These are phyloP conservation scores for Verticillium nonalfalfae DNA, from an alignment of 2,329 filamentous ascomycete genomes.

Conservation along the genomic window DNA sequence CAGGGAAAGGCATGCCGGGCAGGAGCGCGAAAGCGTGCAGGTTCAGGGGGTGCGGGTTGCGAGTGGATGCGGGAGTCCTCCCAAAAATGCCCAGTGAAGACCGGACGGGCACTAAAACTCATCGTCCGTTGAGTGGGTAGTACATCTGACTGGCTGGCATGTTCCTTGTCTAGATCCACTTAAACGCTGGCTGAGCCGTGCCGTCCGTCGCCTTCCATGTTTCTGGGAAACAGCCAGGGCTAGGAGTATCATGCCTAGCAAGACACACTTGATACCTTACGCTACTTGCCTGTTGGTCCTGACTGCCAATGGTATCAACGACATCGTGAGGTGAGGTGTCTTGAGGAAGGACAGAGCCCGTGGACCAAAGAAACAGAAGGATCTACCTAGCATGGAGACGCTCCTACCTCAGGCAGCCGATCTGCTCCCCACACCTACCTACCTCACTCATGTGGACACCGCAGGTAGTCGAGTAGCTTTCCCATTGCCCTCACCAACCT, in stretches of 20 bases:
- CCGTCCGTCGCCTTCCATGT: background rate
- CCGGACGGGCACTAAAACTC: constrained; percentile 4
- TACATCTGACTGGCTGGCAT: background rate
- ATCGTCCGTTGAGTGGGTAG: background rate
- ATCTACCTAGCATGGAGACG: background rate
- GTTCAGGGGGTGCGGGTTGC: background rate
- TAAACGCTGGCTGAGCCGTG: background rate
- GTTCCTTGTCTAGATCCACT: background rate
- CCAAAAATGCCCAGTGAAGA: constrained; percentile 4
- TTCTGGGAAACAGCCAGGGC: background rate
- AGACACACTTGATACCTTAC: background rate
- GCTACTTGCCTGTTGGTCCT: background rate
- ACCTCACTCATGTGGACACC: background rate
- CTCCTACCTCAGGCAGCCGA: background rate
- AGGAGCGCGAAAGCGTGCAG: background rate
- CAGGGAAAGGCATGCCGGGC: background rate
- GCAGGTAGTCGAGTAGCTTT: background rate
- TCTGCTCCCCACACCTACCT: background rate
- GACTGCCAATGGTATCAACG: background rate
- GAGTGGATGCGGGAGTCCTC: background rate
- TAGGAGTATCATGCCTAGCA: background rate
- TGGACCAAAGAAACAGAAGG: background rate
- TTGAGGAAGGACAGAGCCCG: background rate
- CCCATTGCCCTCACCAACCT: background rate
- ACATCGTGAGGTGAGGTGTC: background rate